A percentile compares a stretch with the other conserved stretches of the same genome.
Evolutionary conservation across 345 rosid species (phyloP).

Genomic region (Anastatica hierochuntica): DNA sequence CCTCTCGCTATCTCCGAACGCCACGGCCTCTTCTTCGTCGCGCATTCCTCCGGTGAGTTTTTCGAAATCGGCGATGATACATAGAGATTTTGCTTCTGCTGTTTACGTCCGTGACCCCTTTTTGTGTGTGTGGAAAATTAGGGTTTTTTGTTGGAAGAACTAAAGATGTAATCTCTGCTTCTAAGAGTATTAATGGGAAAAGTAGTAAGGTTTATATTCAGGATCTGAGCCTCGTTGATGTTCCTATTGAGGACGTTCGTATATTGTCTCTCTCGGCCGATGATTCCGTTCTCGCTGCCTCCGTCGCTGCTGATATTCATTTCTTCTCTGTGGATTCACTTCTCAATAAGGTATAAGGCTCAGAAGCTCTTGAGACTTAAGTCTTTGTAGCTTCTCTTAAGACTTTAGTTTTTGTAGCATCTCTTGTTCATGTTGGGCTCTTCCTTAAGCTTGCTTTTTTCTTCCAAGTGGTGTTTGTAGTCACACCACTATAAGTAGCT

Average conservation of each 20-base stretch:
- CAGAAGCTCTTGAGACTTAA: not conserved
- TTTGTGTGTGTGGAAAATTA: conserved; percentile 17
- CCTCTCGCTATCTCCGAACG: conserved; percentile 66
- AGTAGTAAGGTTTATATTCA: conserved; percentile 32
- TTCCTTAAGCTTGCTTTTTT: not conserved
- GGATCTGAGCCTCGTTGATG: conserved; percentile 55
- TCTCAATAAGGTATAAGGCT: conserved; percentile 42
- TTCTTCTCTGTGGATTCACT: conserved; percentile 57
- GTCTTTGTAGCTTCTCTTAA: not conserved
- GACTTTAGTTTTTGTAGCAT: not conserved
- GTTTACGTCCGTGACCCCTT: not conserved
- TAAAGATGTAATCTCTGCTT: conserved; percentile 58
- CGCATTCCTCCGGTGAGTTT: conserved; percentile 62
- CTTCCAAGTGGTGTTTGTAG: not conserved
- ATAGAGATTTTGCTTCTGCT: not conserved
- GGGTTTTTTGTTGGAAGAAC: conserved; percentile 81
- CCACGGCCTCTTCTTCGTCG: conserved; percentile 47
- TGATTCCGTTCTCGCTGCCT: conserved; percentile 54
- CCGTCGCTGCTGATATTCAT: conserved; percentile 39
- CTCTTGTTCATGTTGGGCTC: not conserved
- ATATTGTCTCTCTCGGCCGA: conserved; percentile 57
- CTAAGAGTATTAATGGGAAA: conserved; percentile 36
- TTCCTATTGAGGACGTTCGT: conserved; percentile 40
- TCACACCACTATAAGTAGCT: not conserved
- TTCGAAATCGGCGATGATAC: conserved; percentile 12